Base-by-base conservation (phyloP, 169 alveolate species). In the Plasmodium berghei region DNA sequence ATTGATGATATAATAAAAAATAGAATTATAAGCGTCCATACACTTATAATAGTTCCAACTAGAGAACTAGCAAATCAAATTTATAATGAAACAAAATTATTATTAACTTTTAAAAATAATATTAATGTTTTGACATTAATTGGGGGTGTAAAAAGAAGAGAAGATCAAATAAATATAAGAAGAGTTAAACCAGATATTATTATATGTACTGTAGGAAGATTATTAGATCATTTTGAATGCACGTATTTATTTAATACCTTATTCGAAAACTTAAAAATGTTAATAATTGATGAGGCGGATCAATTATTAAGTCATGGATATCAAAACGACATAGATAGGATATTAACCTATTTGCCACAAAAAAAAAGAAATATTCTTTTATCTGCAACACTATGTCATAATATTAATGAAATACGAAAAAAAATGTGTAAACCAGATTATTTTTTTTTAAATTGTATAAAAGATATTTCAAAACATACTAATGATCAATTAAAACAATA, bases 201-300 rank as follows among this genome's bases (percentile, higher is more conserved):
- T n/a, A 95, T 98, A 14, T 98, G 98, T 26, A 97, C 99, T 14
- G 98, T 98, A 2, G 99, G 99, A 34, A 94, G 99, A 90, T 92
- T 98, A 9, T 95, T 97, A 12, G 98, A 98, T 75, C 99, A 97
- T 90, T 91, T 98, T 72, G 97, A 96, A 48, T 96, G 96, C 88
- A 97, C 99, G 0, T 97, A 96, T 87, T 98, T 98, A 56, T 98
- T 98, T 89, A 93, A 93, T 77, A 93, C 97, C 14, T 86, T 92
- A 59, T 85, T 98, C 45, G 96, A 96, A 64, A 85, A 94, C 54
- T 90, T 97, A 26, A 95, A 96, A 85, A 95, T 94, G 87, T 92
- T 98, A 26, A 97, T 97, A 24, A 93, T 98, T 89, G 99, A 98
- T 87, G 99, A 98, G 91, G 99, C 99, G 45, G 99, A 98, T 93